Evolutionary conservation across 1,284 basidiomycete genomes (phyloP).

Genomic region (Inonotus hispidus): DNA sequence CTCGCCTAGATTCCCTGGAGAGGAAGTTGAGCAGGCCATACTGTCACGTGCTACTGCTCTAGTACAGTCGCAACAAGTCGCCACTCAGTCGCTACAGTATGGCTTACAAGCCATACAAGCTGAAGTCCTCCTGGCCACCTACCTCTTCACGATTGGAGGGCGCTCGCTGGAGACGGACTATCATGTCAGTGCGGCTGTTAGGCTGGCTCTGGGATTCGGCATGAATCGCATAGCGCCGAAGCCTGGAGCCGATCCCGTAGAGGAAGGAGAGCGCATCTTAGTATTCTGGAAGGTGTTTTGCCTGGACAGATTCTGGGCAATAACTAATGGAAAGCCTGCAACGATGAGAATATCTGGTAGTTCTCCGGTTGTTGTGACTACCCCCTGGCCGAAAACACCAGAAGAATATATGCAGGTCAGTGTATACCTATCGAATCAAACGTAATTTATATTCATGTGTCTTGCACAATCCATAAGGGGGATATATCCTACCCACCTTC

Average conservation of each 20-base stretch:
- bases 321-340: slow-evolving; percentile 11
- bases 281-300: slow-evolving; percentile 18
- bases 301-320: slow-evolving; percentile 14
- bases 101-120: slow-evolving; percentile 16
- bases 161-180: slow-evolving; percentile 15
- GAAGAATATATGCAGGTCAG: slow-evolving; percentile 6
- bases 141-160: slow-evolving; percentile 10
- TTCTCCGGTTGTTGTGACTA: slow-evolving; percentile 6
- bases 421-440: not conserved
- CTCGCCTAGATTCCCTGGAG: not conserved
- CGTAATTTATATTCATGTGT: not conserved
- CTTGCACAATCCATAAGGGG: not conserved
- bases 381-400: slow-evolving; percentile 13
- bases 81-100: not conserved
- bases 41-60: not conserved
- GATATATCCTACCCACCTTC: not conserved
- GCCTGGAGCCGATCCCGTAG: not conserved
- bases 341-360: slow-evolving; percentile 7
- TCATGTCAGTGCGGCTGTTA: slow-evolving; percentile 14
- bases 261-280: slow-evolving; percentile 16
- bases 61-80: slow-evolving; percentile 5
- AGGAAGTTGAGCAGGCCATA: slow-evolving; percentile 6
- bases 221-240: slow-evolving; percentile 12
- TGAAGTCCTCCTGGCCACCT: slow-evolving; percentile 14
- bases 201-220: slow-evolving; percentile 10